Base-by-base conservation (phyloP, 176 grass and related monocot species). In the Zea mays region DNA sequence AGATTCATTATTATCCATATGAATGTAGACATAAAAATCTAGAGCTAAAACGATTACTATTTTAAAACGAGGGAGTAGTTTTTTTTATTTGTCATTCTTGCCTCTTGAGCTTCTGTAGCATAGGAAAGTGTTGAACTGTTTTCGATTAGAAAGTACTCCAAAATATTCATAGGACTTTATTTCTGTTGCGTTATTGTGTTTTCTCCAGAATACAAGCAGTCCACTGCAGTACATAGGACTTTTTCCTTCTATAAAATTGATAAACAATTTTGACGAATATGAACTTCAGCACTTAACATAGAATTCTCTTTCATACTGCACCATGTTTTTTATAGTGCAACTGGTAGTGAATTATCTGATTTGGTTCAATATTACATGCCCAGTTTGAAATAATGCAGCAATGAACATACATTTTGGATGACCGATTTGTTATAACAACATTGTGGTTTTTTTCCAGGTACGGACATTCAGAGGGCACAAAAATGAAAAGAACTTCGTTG, bases 401-500 rank as follows among this genome's bases (percentile, higher is more conserved):
- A 12, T 41, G 3, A 46, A 78, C 34, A 69, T 36, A 52, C 37
- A 62, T 1, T 19, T 39, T 33, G 33, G 33, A 72, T 41, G 47
- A 19, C 52, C 8, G 38, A 79, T 88, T 76, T 39, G 33, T 75
- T 68, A 78, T 74, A 54, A 64, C 50, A 42, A 46, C 20, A 59
- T 20, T 67, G 12, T 65, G 17, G 76, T 54, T 37, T 79, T 54
- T 37, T 69, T 77, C 82, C 90, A 99, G 96, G 85, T 95, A 61
- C 89, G 96, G 75, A 99, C 92, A 6, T 95, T 99, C 85, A 99
- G 86, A 89, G 96, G 96, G 47, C 96, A 99, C 84, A 93, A 83
- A n/a, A 99, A 99, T 77, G 96, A 99, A 76, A 99, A 99, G 82
- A 99, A 99, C 72, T 99, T 99, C 19, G 96, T 99, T 44, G 96